Base-by-base conservation (phyloP, 192 early-diverging fungal species). In the Coemansia sp. region DNA sequence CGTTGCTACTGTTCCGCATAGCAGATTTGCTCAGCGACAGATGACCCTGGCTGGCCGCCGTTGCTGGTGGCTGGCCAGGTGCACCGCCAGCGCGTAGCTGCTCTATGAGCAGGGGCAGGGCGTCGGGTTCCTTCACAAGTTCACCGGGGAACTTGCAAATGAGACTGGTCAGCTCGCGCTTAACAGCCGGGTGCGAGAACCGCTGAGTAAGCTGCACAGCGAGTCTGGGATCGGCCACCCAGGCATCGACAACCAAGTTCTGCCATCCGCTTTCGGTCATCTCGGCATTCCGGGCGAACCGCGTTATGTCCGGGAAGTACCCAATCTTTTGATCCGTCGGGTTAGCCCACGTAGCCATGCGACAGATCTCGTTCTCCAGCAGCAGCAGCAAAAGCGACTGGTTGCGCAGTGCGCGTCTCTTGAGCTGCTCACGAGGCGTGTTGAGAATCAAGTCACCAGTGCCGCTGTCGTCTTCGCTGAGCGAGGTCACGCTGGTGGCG, bases 341-440 rank as follows among this genome's bases (percentile, higher is more conserved):
- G 43, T 89, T 89, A 43, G 85, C 81, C 96, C 97, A 98, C 1
- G 92, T 88, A 16, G 87, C 85, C 68, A 95, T 77, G 18, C 93
- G 88, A 47, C 85, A 83, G 52, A 98, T 73, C 72, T 99, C 97
- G 64, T 90, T 92, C 70, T 96, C 96, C 25, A 95, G 68, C 39
- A 99, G 84, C 38, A 99, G 65, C 36, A 94, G 70, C 28, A 99
- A 69, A 23, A 98, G 67, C 60, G 65, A 57, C 33, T 60, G 64
- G 68, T 68, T 69, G 37, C 65, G 68, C 50, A 59, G 69, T 0
- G 76, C 63, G 7, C 76, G 75, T 45, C 66, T 64, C 34, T 68
- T 72, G 9, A 72, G 65, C n/a, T 69, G 58, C 55, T 81, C 78
- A 28, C 78, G 73, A 47, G 70, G 34, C 18, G 36, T 52, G 26